A percentile compares a stretch with the other conserved stretches of the same genome.
Evolutionary conservation across 2,329 filamentous ascomycete species (phyloP).

Genomic region (Emmonsiellopsis sp.): DNA sequence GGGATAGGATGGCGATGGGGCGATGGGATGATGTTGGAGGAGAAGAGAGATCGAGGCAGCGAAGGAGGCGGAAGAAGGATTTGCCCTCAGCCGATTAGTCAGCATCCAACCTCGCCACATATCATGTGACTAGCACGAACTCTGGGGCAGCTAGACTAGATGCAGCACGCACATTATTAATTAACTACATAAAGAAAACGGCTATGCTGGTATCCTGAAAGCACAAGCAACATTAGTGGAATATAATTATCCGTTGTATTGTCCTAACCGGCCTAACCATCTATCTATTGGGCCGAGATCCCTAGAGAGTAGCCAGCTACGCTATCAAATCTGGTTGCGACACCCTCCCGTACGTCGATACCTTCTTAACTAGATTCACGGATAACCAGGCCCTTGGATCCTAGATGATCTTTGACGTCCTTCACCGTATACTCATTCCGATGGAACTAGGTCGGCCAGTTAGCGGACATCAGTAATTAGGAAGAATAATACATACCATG

Average conservation of each 20-base stretch:
- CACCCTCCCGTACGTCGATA: too few species aligned
- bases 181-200: too few species aligned
- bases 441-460: slow-evolving; percentile 56
- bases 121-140: too few species aligned
- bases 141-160: too few species aligned
- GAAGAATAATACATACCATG: slow-evolving; percentile 51
- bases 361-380: slow-evolving; percentile 47
- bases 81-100: not conserved
- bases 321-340: too few species aligned
- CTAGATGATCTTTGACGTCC: slow-evolving; percentile 81
- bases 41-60: not conserved
- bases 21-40: not conserved
- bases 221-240: too few species aligned
- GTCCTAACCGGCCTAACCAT: too few species aligned
- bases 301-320: too few species aligned
- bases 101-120: not conserved
- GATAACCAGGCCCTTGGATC: slow-evolving; percentile 63
- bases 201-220: too few species aligned
- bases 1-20: too few species aligned
- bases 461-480: slow-evolving; percentile 1
- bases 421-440: slow-evolving; percentile 88
- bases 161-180: too few species aligned
- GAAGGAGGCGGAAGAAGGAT: not conserved
- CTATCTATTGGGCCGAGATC: not conserved
- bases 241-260: too few species aligned